Evolutionary conservation across 1,284 basidiomycete species (phyloP), one percentile per base, ranked within the genome.

Genomic region (Marasmius fiardii): DNA sequence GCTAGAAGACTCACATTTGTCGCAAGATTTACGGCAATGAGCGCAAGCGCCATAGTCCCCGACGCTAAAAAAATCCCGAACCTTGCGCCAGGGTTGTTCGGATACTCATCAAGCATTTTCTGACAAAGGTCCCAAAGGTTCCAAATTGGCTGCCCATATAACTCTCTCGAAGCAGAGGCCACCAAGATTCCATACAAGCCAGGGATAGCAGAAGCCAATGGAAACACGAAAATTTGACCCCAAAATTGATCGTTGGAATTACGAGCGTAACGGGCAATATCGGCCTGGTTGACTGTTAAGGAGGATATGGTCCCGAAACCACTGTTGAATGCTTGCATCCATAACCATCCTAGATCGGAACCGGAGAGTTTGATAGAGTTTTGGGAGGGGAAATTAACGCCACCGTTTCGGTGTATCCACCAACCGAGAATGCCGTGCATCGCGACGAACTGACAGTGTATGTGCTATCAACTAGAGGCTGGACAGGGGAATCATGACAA

Each of bases 201-300:
- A 18, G 62, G 61, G 23, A 68, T 56, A 11, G 63, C 61, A 11
- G 63, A 63, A 5, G 62, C 60, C 24, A 68, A 49, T 11, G 64
- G 65, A 34, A 59, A 65, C 14, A 60, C 58, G 31, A 65, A 56
- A 20, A 64, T 45, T 47, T 65, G 65, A 14, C 61, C 60, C 61
- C 64, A 66, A 23, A 64, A 48, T 34, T 60, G 62, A 55, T 54
- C 56, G 35, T 56, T 59, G 11, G 63, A 64, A 18, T 50, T 58
- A 47, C 53, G 60, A 4, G 68, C 62, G 44, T 66, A 68, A 23
- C 65, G 56, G 11, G 64, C 63, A 44, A 68, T 66, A 39, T 68
- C 66, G 24, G 60, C 63, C 51, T 65, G 64, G 47, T 68, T 68
- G 35, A 66, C 61, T 3, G 63, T 62, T 6, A 63, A 51, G 14